A percentile compares a stretch with the other conserved stretches of the same genome.
Evolutionary conservation across 768 basidiomycete species (phyloP).

Genomic region (Fomitopsis serialis): DNA sequence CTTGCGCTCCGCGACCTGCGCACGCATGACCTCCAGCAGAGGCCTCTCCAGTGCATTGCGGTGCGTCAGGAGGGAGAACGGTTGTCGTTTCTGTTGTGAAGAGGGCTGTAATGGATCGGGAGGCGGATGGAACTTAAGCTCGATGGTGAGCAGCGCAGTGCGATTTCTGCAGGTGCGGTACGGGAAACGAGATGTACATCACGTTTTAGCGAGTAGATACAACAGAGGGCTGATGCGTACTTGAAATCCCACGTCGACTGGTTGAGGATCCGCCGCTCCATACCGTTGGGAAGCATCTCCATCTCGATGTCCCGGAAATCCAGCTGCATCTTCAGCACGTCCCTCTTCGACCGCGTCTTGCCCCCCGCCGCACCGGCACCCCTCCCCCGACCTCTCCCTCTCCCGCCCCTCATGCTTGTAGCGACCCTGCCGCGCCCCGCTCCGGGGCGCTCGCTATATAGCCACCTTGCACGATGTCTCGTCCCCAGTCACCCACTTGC

Average conservation of each 20-base stretch:
- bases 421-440: conserved; percentile 11
- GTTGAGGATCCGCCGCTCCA: conserved; percentile 73
- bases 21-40: conserved; percentile 46
- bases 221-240: conserved; percentile 37
- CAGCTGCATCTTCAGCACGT: conserved; percentile 63
- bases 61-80: conserved; percentile 59
- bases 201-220: conserved; percentile 3
- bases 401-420: conserved; percentile 16
- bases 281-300: conserved; percentile 74
- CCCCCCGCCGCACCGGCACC: conserved; percentile 23
- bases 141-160: conserved; percentile 63
- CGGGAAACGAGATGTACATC: background rate
- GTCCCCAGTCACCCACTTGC: conserved; percentile 68
- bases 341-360: conserved; percentile 50
- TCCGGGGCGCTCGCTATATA: conserved; percentile 27
- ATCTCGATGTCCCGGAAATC: conserved; percentile 65
- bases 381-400: conserved; percentile 25
- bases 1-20: conserved; percentile 36
- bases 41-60: conserved; percentile 47
- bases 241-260: conserved; percentile 81
- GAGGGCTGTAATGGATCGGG: conserved; percentile 35
- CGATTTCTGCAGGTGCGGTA: conserved; percentile 44
- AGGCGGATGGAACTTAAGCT: conserved; percentile 63
- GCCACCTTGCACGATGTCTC: conserved; percentile 61
- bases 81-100: conserved; percentile 28